These are phyloP conservation scores for Pseudohyphozyma bogoriensis DNA, from an alignment of 768 basidiomycete species.

Conservation along the genomic window DNA sequence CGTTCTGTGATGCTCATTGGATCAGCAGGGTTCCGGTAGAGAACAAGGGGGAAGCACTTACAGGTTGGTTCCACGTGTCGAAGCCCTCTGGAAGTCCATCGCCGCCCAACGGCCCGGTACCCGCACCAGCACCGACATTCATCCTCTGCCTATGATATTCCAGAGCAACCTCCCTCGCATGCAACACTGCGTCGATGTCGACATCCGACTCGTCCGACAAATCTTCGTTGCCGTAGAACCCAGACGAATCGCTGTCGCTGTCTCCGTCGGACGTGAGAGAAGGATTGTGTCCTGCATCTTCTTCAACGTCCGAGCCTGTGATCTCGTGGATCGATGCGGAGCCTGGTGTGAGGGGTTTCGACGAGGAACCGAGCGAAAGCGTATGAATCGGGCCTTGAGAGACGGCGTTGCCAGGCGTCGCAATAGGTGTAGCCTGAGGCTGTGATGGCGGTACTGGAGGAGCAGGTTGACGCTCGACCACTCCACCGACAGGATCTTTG, in stretches of 20 bases:
- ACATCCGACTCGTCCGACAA: slow-evolving; percentile 4
- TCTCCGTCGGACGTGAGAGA: slow-evolving; percentile 6
- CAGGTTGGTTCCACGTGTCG: slow-evolving; percentile 7
- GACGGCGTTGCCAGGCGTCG: background rate
- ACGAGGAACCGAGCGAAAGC: slow-evolving; percentile 18
- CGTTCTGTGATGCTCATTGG: slow-evolving; percentile 1
- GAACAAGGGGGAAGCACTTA: slow-evolving; percentile 1
- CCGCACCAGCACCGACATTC: slow-evolving; percentile 17
- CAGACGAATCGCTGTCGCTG: slow-evolving; percentile 1
- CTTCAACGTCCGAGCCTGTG: background rate
- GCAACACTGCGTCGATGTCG: slow-evolving; percentile 25
- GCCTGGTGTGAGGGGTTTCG: background rate
- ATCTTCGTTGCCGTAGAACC: slow-evolving; percentile 4
- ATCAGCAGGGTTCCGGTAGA: background rate
- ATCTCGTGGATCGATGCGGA: slow-evolving; percentile 13
- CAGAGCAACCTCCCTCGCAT: slow-evolving; percentile 25
- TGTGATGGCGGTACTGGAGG: background rate
- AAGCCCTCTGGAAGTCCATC: background rate
- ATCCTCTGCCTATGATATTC: slow-evolving; percentile 23
- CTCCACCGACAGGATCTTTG: background rate
- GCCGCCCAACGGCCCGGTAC: slow-evolving; percentile 24
- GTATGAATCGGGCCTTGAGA: slow-evolving; percentile 18
- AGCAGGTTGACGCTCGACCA: background rate
- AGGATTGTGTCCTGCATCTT: slow-evolving; percentile 6
- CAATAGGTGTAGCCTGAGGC: background rate